These are phyloP conservation scores for Apophysomyces trapeziformis DNA, from an alignment of 371 early-diverging fungal genomes.

Conservation along the genomic window DNA sequence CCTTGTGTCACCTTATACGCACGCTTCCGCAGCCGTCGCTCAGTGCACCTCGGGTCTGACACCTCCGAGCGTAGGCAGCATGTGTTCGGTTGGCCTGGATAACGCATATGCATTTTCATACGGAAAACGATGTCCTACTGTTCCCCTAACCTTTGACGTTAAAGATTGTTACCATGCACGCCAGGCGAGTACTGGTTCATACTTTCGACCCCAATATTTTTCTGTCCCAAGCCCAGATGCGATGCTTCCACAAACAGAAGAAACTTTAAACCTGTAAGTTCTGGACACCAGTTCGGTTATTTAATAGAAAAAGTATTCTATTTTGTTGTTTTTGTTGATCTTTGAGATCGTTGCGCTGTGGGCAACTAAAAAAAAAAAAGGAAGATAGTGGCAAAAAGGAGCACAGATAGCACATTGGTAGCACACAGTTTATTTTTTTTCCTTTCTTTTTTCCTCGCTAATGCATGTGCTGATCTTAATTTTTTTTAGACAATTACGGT, in stretches of 20 bases:
- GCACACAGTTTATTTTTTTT: neutral
- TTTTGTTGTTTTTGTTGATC: neutral
- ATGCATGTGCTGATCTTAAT: conserved; percentile 1
- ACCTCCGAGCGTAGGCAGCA: conserved; percentile 4
- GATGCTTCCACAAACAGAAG: conserved; percentile 9
- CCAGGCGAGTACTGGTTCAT: neutral
- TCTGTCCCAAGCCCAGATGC: neutral
- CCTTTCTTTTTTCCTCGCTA: neutral
- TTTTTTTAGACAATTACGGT: conserved; percentile 10
- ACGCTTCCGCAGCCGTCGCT: conserved; percentile 2
- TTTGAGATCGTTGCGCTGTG: conserved; percentile 3
- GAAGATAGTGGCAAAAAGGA: neutral
- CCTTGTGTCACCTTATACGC: conserved; percentile 9
- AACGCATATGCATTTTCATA: conserved; percentile 4
- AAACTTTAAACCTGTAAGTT: conserved; percentile 10
- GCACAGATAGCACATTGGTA: conserved; percentile 10
- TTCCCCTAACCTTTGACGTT: neutral
- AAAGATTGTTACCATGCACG: conserved; percentile 2
- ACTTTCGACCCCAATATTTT: conserved; percentile 4
- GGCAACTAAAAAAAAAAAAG: neutral
- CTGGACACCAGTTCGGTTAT: conserved; percentile 5
- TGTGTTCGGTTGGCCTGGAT: conserved; percentile 4
- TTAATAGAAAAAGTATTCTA: neutral
- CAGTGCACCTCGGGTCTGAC: conserved; percentile 3
- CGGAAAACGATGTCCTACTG: conserved; percentile 6